A percentile compares a stretch with the other conserved stretches of the same genome.
These are phyloP conservation scores for Aspergillus arachidicola DNA, from an alignment of 2,329 filamentous ascomycete genomes.

Conservation along the genomic window DNA sequence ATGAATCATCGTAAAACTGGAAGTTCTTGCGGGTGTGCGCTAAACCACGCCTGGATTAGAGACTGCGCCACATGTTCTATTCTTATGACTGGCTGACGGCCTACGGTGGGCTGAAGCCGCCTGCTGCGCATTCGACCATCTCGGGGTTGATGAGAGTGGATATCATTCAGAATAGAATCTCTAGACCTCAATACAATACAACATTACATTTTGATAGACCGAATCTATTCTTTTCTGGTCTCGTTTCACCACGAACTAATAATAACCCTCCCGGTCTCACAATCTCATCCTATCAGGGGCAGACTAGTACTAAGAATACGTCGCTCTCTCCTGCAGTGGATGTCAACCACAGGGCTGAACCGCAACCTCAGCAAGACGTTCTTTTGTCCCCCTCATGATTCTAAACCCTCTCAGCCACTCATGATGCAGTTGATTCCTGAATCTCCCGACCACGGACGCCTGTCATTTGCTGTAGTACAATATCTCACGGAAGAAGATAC, in stretches of 20 bases:
- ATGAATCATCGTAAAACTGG: background rate
- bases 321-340: background rate
- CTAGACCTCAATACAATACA: too few species aligned
- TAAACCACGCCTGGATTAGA: background rate
- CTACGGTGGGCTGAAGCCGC: background rate
- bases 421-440: slow-evolving; percentile 31
- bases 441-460: slow-evolving; percentile 30
- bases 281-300: background rate
- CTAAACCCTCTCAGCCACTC: slow-evolving; percentile 18
- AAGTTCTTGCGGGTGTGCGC: background rate
- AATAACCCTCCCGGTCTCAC: background rate
- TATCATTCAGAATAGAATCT: too few species aligned
- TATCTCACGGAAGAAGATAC: background rate
- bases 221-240: background rate
- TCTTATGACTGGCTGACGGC: background rate
- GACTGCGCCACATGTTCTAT: slow-evolving; percentile 3
- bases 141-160: background rate
- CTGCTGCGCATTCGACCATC: background rate
- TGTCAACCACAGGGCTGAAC: slow-evolving; percentile 10
- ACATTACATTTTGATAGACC: background rate
- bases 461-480: slow-evolving; percentile 25
- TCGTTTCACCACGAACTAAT: background rate
- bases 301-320: background rate
- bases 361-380: background rate
- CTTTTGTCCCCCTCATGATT: background rate